A percentile compares a stretch with the other conserved stretches of the same genome.
These are phyloP conservation scores for Roridomyces roridus DNA, from an alignment of 768 basidiomycete species.

Conservation along the genomic window DNA sequence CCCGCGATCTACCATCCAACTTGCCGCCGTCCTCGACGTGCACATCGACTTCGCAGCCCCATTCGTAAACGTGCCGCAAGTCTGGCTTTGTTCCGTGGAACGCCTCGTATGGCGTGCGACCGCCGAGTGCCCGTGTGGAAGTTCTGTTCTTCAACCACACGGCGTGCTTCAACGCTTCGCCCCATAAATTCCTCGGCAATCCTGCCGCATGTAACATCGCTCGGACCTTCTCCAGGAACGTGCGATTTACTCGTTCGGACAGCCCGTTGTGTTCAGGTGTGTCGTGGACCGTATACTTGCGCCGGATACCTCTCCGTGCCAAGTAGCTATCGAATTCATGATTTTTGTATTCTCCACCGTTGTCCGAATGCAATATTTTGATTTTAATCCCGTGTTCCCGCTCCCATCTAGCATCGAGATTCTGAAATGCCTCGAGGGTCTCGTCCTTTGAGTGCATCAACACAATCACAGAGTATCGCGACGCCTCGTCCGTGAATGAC, in stretches of 20 bases:
- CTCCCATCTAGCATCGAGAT: slow-evolving; percentile 24
- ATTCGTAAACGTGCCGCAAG: slow-evolving; percentile 24
- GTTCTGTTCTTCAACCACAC: slow-evolving; percentile 35
- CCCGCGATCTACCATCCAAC: slow-evolving; percentile 27
- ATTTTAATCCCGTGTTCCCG: slow-evolving; percentile 33
- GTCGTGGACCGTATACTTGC: slow-evolving; percentile 29
- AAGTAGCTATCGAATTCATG: slow-evolving; percentile 28
- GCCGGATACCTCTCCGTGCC: slow-evolving; percentile 22
- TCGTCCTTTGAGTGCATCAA: slow-evolving; percentile 36
- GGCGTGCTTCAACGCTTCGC: slow-evolving; percentile 32
- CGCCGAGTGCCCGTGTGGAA: slow-evolving; percentile 26
- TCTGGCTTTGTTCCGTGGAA: slow-evolving; percentile 28
- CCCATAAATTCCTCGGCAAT: slow-evolving; percentile 40
- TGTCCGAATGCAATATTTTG: slow-evolving; percentile 34
- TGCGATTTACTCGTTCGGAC: slow-evolving; percentile 42
- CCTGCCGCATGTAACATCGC: slow-evolving; percentile 34
- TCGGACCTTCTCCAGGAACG: slow-evolving; percentile 32
- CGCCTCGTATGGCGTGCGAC: slow-evolving; percentile 29
- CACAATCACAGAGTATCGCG: slow-evolving; percentile 27
- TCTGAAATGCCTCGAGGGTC: slow-evolving; percentile 30
- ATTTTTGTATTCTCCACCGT: slow-evolving; percentile 36
- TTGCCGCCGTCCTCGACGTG: slow-evolving; percentile 27
- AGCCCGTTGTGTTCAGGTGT: slow-evolving; percentile 45
- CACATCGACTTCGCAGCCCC: slow-evolving; percentile 30
- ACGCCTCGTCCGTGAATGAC: slow-evolving; percentile 41